Percentiles rank a stretch among this genome's conserved stretches.
Conservation (phyloP, 441 rosid genomes). For the Melastoma candidum region DNA sequence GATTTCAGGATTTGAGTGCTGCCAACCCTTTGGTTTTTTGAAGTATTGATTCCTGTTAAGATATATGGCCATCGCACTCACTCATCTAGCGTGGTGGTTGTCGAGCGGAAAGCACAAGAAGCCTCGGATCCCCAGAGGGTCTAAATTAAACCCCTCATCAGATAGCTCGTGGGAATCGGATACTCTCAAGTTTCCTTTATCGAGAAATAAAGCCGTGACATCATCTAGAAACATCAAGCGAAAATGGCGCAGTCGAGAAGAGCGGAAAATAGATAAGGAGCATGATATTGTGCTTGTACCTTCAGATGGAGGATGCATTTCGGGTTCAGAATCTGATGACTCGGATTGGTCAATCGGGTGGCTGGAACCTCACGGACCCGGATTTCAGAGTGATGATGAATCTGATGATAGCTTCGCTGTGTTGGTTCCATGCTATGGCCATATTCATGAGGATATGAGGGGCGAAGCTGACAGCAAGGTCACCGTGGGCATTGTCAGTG, state of each 20-base stretch:
- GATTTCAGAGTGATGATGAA: conserved; percentile 37
- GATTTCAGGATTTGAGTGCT: too few species aligned
- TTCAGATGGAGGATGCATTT: conserved; percentile 37
- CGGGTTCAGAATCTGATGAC: conserved; percentile 63
- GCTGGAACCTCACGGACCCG: conserved; percentile 81
- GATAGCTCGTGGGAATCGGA: conserved; percentile 32
- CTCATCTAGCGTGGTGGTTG: conserved; percentile 51
- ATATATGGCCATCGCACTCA: conserved; percentile 39
- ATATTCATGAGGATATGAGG: conserved; percentile 37
- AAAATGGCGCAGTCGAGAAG: conserved; percentile 41
- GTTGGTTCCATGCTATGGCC: conserved; percentile 71
- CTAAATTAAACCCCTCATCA: conserved; percentile 23
- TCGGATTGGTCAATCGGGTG: conserved; percentile 93
- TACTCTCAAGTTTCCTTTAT: conserved; percentile 23
- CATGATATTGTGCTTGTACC: conserved; percentile 32
- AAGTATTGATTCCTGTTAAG: too few species aligned
- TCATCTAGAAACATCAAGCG: conserved; percentile 25
- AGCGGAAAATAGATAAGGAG: conserved; percentile 33
- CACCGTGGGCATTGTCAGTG: conserved; percentile 41
- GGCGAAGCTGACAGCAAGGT: conserved; percentile 41
- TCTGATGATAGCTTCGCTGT: conserved; percentile 68
- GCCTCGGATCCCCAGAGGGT: conserved; percentile 29
- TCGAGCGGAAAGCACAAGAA: conserved; percentile 45
- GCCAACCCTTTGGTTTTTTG: too few species aligned
- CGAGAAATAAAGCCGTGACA: conserved; percentile 19